Base-by-base conservation (phyloP, 2,329 filamentous ascomycete species). In the Trichothecium sympodiale region DNA sequence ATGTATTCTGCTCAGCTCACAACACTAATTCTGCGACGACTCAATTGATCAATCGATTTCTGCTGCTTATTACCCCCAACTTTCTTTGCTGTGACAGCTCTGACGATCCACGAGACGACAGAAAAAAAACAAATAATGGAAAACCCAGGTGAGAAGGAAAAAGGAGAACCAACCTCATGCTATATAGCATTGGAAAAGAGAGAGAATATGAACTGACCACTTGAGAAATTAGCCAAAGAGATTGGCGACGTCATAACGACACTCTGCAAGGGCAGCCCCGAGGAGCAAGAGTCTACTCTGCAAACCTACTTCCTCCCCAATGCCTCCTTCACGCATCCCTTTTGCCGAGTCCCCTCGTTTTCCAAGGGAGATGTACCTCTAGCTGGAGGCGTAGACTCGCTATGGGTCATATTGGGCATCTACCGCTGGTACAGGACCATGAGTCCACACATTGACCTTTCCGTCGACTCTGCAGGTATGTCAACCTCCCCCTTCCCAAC, bases 391-490 rank as follows among this genome's bases (percentile, higher is more conserved):
- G 37, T 73, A 17, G 73, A 79, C 43, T 88, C 82, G 8, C 69
- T 83, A 30, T 75, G 68, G 59, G 52, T 83, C 5, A 67, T 93
- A 14, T 61, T 71, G 33, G 67, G 69, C 46, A 79, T 94, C 38
- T 93, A 85, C 51, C 74, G 77, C 29, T 88, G 82, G 83, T 89
- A 93, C 58, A 84, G 86, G 50, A 81, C 89, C 43, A 65, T 94
- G 51, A 85, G 78, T 41, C 87, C 87, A 0, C 62, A 66, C 14
- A 83, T 91, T 44, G 67, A 78, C 30, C 59, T 89, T 10, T 60
- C 69, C 2, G 65, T 94, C 14, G 71, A 85, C 42, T 71, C 68
- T 4, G 56, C 58, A 30, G 64, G 71, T 73, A 51, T 29, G 57
- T 50, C 10, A 25, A 6, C 15, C 7, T 25, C 20, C 20, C 10